A percentile compares a stretch with the other conserved stretches of the same genome.
phyloP scores from a whole-genome alignment of 2,329 filamentous ascomycete species.

The Trichoderma sp. region DNA sequence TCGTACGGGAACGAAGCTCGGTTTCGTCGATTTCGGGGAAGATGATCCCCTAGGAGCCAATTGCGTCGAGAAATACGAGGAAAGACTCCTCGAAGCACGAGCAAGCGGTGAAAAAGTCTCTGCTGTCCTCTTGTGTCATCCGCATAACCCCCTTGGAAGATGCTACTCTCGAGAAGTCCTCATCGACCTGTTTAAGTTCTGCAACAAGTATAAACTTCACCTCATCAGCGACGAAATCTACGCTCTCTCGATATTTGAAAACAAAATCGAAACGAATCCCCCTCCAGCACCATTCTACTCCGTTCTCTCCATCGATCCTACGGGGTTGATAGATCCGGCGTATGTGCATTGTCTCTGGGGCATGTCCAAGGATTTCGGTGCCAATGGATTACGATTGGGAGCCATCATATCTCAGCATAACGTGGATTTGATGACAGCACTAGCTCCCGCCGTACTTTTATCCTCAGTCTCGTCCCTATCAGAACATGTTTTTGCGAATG shows the following conservation, averaged over 20 bases:
- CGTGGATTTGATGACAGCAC: constrained; percentile 36
- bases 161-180: constrained; percentile 45
- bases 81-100: constrained; percentile 39
- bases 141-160: constrained; percentile 52
- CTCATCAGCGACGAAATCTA: constrained; percentile 52
- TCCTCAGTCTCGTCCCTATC: constrained; percentile 45
- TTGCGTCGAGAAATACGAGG: constrained; percentile 46
- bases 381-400: constrained; percentile 54
- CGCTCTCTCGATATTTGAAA: constrained; percentile 51
- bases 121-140: constrained; percentile 50
- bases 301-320: constrained; percentile 42
- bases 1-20: constrained; percentile 42
- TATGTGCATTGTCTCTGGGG: constrained; percentile 52
- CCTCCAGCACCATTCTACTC: constrained; percentile 43
- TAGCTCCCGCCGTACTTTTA: constrained; percentile 41
- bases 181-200: constrained; percentile 45
- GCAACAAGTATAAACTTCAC: constrained; percentile 48
- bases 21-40: constrained; percentile 44
- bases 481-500: constrained; percentile 40
- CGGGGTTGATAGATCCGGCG: constrained; percentile 45
- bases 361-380: constrained; percentile 53
- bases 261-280: constrained; percentile 31
- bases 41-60: constrained; percentile 43
- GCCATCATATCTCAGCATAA: constrained; percentile 50
- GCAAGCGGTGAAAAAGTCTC: constrained; percentile 41